Percentiles rank a stretch among this genome's conserved stretches.
phyloP scores from a whole-genome alignment of 768 basidiomycete species.

The Lactarius hengduanensis region DNA sequence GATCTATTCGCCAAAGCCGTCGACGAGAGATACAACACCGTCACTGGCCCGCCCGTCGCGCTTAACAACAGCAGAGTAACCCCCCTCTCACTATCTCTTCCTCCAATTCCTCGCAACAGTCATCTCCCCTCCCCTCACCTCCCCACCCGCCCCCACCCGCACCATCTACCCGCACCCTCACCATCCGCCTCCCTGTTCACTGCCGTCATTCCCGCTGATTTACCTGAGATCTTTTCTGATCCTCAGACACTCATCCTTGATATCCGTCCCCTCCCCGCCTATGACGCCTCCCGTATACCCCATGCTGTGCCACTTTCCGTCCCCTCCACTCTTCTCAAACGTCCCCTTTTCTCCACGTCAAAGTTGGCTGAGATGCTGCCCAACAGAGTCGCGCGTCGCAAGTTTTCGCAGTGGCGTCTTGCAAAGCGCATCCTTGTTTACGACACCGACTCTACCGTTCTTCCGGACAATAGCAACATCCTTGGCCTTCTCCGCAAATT shows the following conservation, averaged over 20 bases:
- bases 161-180: conserved; percentile 20
- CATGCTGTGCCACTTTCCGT: conserved; percentile 82
- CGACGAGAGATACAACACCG: conserved; percentile 42
- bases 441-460: conserved; percentile 69
- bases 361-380: conserved; percentile 82
- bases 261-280: conserved; percentile 80
- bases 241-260: conserved; percentile 69
- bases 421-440: conserved; percentile 74
- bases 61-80: conserved; percentile 36
- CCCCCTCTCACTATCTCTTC: conserved; percentile 33
- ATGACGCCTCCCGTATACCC: conserved; percentile 61
- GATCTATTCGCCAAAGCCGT: conserved; percentile 57
- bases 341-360: conserved; percentile 80
- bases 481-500: conserved; percentile 76
- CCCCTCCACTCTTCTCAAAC: conserved; percentile 91
- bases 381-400: conserved; percentile 50
- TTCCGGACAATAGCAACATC: conserved; percentile 67
- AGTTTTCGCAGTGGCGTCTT: conserved; percentile 58
- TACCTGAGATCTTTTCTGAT: conserved; percentile 38
- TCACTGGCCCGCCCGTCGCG: conserved; percentile 30
- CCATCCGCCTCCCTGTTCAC: conserved; percentile 27
- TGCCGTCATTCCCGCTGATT: conserved; percentile 33
- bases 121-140: conserved; percentile 27
- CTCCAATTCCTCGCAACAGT: conserved; percentile 18
- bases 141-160: conserved; percentile 17